These are phyloP conservation scores for Turritis glabra DNA, from an alignment of 345 rosid species.

Conservation along the genomic window DNA sequence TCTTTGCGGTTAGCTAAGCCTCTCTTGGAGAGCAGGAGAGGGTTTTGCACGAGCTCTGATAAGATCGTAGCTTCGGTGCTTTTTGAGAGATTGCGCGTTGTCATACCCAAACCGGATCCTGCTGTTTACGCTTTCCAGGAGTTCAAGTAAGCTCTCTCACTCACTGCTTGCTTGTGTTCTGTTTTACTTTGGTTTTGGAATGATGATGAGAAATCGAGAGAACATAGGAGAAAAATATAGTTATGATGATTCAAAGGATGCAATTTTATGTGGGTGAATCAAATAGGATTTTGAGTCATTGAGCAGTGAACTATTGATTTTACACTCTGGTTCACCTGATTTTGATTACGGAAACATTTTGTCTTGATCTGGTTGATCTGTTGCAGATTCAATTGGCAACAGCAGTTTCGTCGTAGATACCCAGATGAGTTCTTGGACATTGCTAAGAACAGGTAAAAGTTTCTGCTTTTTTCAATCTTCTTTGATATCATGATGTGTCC, in stretches of 20 bases:
- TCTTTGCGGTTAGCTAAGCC: slow-evolving; percentile 41
- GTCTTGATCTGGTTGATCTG: not conserved
- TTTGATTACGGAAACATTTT: not conserved
- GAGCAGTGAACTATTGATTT: not conserved
- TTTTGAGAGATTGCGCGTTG: slow-evolving; percentile 92
- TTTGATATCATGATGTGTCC: not conserved
- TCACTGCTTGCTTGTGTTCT: not conserved
- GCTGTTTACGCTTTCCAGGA: slow-evolving; percentile 86
- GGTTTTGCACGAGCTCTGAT: slow-evolving; percentile 66
- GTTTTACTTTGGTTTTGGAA: not conserved
- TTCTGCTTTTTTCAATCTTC: not conserved
- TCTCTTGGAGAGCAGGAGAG: slow-evolving; percentile 40
- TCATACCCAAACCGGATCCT: slow-evolving; percentile 88
- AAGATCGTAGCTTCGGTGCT: slow-evolving; percentile 87
- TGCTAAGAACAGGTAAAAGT: slow-evolving; percentile 65
- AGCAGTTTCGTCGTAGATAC: slow-evolving; percentile 77
- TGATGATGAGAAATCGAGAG: slow-evolving; percentile 15
- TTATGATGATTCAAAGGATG: not conserved
- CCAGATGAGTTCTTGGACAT: slow-evolving; percentile 95
- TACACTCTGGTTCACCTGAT: not conserved
- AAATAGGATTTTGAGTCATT: not conserved
- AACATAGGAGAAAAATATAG: not conserved
- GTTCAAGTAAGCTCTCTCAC: slow-evolving; percentile 64
- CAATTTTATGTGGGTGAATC: not conserved
- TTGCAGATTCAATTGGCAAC: slow-evolving; percentile 82